Evolutionary conservation across 139 green algal genomes (phyloP).

Genomic region (Chlorella ohadii): DNA sequence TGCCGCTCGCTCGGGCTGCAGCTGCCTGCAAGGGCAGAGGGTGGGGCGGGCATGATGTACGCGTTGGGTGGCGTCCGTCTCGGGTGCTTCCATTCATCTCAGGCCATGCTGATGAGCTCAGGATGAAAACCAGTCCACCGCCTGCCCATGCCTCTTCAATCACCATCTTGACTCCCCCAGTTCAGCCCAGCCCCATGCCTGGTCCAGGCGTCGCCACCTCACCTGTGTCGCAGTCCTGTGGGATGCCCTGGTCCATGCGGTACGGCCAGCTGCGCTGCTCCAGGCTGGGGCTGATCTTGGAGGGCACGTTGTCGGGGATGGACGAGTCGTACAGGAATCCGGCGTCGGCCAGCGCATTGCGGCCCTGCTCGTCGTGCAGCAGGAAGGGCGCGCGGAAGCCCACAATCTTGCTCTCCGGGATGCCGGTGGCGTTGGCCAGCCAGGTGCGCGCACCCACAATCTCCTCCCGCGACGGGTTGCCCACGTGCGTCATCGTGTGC

Average conservation of each 20-base stretch:
- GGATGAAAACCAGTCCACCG: no score
- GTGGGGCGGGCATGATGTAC: background rate
- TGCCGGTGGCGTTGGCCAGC: conserved; percentile 7
- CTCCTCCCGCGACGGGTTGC: background rate
- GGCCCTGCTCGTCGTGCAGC: background rate
- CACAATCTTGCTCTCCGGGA: background rate
- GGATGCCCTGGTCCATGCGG: conserved; percentile 12
- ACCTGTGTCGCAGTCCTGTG: conserved; percentile 25
- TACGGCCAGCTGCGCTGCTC: conserved; percentile 10
- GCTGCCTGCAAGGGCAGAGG: conserved; percentile 16
- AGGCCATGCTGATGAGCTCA: no score
- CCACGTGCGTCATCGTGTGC: background rate
- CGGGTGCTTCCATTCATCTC: no score
- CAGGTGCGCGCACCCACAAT: background rate
- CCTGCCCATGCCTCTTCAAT: no score
- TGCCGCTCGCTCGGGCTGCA: background rate
- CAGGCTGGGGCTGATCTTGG: background rate
- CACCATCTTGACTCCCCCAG: no score
- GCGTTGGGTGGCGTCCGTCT: no score
- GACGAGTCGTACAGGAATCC: conserved; percentile 21
- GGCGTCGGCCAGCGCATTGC: background rate
- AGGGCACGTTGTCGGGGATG: background rate
- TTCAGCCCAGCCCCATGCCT: no score
- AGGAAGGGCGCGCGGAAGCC: conserved; percentile 21
- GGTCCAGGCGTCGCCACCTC: background rate